Evolutionary conservation across 768 basidiomycete genomes (phyloP).

Genomic region (Naganishia friedmannii): DNA sequence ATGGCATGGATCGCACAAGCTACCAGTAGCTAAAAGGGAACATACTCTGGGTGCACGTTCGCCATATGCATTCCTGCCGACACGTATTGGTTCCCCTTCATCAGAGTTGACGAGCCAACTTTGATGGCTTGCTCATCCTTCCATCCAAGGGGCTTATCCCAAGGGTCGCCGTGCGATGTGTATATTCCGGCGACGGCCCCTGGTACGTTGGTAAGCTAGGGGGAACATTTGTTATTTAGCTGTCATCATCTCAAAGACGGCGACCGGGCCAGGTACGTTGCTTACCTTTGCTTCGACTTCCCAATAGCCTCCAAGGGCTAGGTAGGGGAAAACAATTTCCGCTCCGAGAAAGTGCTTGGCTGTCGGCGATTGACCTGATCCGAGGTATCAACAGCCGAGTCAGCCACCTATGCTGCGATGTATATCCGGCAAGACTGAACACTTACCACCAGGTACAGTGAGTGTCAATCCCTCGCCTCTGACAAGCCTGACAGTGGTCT

Average conservation of each 20-base stretch:
- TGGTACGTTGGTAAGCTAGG: neutral
- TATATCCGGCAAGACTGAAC: too few relatives aligned
- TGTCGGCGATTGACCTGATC: neutral
- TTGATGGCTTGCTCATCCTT: neutral
- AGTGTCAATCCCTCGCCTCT: neutral
- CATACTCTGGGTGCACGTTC: neutral
- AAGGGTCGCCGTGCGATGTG: neutral
- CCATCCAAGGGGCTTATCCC: neutral
- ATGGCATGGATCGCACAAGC: neutral
- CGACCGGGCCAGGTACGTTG: too few relatives aligned
- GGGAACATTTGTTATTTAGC: too few relatives aligned
- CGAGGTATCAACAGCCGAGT: neutral
- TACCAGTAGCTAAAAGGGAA: neutral
- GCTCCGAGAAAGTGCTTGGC: neutral
- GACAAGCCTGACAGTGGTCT: conserved; percentile 4
- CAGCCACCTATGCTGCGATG: neutral
- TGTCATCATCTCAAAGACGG: too few relatives aligned
- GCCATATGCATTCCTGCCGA: neutral
- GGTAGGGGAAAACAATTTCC: neutral
- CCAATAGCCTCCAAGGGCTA: neutral
- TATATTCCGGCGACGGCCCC: neutral
- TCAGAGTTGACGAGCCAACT: neutral
- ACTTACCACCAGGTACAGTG: neutral
- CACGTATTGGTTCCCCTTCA: neutral
- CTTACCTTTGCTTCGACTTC: neutral